Percentiles rank a stretch among this genome's conserved stretches.
phyloP scores from a whole-genome alignment of 73 alveolate species.

The Stentor roeselii region DNA sequence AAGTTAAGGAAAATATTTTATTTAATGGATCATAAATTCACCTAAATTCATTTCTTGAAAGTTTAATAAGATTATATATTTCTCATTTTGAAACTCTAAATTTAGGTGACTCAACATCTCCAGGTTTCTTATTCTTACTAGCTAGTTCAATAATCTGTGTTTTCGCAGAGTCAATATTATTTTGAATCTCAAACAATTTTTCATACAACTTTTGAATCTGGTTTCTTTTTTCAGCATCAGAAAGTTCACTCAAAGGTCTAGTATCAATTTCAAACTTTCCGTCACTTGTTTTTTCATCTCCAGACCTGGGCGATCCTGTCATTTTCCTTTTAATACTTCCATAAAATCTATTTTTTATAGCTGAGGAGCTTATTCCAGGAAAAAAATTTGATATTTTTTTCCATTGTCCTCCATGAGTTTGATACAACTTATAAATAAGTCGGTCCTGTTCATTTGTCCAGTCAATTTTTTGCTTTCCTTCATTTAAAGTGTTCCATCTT shows the following conservation, averaged over 20 bases:
- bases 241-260: too few species aligned
- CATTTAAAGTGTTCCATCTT: not conserved
- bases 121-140: too few species aligned
- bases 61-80: too few species aligned
- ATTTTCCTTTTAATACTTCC: not conserved
- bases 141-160: not conserved
- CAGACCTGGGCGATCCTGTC: too few species aligned
- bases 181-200: not conserved
- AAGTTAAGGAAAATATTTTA: too few species aligned
- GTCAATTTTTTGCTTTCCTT: not conserved
- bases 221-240: too few species aligned
- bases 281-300: not conserved
- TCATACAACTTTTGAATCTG: not conserved
- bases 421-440: not conserved
- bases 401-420: constrained; percentile 22
- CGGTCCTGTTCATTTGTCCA: constrained; percentile 4
- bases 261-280: not conserved
- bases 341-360: constrained; percentile 18
- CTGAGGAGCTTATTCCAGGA: not conserved
- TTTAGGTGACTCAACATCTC: too few species aligned
- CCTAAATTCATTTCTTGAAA: too few species aligned
- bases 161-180: not conserved
- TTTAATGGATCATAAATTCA: too few species aligned
- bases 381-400: constrained; percentile 3
- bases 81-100: too few species aligned